Conservation (phyloP, 2,329 filamentous ascomycete species). For the Trichocomaceae sp. region DNA sequence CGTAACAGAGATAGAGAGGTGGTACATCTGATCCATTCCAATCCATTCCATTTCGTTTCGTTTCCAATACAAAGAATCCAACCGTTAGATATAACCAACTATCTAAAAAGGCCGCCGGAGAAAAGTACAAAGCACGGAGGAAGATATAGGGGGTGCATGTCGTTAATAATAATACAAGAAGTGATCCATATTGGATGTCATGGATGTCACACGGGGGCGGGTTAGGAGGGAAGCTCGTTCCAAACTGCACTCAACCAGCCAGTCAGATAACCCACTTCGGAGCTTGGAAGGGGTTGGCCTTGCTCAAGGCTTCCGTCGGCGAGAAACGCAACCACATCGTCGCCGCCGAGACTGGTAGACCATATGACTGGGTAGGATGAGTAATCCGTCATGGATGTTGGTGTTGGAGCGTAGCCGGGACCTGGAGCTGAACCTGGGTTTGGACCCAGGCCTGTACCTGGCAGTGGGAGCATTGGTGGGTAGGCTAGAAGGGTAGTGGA, state of each 20-base stretch:
- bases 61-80: not conserved
- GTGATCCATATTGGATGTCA: not conserved
- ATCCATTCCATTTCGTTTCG: not conserved
- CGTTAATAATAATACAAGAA: not conserved
- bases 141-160: not conserved
- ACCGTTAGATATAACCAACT: not conserved
- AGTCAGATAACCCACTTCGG: constrained; percentile 26
- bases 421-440: constrained; percentile 10
- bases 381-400: constrained; percentile 8
- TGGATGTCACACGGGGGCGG: no score
- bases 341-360: constrained; percentile 31
- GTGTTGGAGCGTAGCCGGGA: constrained; percentile 1
- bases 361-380: constrained; percentile 14
- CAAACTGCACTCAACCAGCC: constrained; percentile 34
- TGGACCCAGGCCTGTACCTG: constrained; percentile 14
- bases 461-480: constrained; percentile 30
- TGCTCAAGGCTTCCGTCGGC: constrained; percentile 31
- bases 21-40: not conserved
- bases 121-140: not conserved
- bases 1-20: not conserved
- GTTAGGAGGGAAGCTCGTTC: constrained; percentile 17
- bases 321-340: constrained; percentile 33
- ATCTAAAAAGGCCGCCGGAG: not conserved
- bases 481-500: constrained; percentile 17
- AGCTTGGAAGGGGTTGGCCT: constrained; percentile 21